Conservation (phyloP, 768 basidiomycete genomes). For the Glaciozyma antarctica region DNA sequence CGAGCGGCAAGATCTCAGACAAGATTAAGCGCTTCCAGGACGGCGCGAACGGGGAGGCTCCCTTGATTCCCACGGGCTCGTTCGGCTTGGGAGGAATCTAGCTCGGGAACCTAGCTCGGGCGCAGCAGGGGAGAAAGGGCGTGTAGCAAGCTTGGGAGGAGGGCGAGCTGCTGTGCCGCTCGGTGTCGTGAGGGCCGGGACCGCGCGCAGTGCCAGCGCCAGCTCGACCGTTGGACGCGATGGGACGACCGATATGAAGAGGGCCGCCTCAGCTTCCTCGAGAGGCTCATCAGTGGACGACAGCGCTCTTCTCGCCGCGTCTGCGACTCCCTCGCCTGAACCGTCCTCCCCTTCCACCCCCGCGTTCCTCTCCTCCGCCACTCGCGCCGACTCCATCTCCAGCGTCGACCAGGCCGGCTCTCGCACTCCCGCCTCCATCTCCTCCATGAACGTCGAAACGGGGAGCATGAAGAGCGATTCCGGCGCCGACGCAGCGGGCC, state of each 20-base stretch:
- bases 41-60: slow-evolving; percentile 9
- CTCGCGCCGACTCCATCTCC: neutral
- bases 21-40: slow-evolving; percentile 17
- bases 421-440: slow-evolving; percentile 19
- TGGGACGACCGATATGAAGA: neutral
- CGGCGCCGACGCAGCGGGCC: neutral
- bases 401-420: slow-evolving; percentile 7
- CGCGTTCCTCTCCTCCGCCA: neutral
- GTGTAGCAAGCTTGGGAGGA: slow-evolving; percentile 23
- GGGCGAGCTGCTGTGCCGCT: slow-evolving; percentile 19
- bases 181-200: slow-evolving; percentile 9
- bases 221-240: slow-evolving; percentile 7
- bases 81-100: neutral
- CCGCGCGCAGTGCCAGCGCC: slow-evolving; percentile 7
- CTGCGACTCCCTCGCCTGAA: neutral
- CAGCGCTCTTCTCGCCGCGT: neutral
- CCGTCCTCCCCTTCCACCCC: neutral
- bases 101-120: neutral
- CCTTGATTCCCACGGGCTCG: slow-evolving; percentile 10
- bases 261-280: neutral
- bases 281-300: neutral
- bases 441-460: slow-evolving; percentile 23
- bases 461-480: slow-evolving; percentile 16
- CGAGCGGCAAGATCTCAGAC: slow-evolving; percentile 6
- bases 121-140: neutral